phyloP scores from a whole-genome alignment of 2,329 filamentous ascomycete genomes.

The Paramyrothecium sp. region DNA sequence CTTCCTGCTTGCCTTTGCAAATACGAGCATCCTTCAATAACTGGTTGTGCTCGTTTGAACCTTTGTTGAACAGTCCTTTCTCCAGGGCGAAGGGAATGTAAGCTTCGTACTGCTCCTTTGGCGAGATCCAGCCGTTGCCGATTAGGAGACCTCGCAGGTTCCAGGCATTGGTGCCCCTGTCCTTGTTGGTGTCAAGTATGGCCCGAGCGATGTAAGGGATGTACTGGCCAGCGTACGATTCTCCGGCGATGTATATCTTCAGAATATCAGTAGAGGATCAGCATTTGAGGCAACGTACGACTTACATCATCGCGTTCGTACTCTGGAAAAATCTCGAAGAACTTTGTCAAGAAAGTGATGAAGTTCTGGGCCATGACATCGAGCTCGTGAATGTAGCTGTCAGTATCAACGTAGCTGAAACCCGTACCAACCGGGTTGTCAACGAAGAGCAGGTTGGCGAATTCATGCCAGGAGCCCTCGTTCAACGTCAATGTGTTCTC shows the following conservation, averaged over 20 bases:
- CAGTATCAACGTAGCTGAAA: conserved; percentile 90
- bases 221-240: conserved; percentile 95
- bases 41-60: conserved; percentile 59
- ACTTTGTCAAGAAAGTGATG: conserved; percentile 85
- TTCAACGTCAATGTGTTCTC: conserved; percentile 73
- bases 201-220: conserved; percentile 95
- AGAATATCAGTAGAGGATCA: conserved; percentile 12
- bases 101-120: conserved; percentile 82
- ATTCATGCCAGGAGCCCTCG: conserved; percentile 97
- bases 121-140: conserved; percentile 97
- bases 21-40: conserved; percentile 68
- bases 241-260: conserved; percentile 89
- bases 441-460: conserved; percentile 93
- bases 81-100: conserved; percentile 83
- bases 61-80: conserved; percentile 68
- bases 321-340: conserved; percentile 86
- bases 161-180: conserved; percentile 56
- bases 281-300: background rate
- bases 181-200: conserved; percentile 83
- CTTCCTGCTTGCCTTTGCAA: conserved; percentile 63
- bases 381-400: conserved; percentile 83
- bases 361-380: conserved; percentile 89
- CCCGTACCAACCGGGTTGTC: conserved; percentile 97
- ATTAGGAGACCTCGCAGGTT: conserved; percentile 83
- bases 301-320: conserved; percentile 89